Percentiles rank a stretch among this genome's conserved stretches.
phyloP scores from a whole-genome alignment of 2,329 filamentous ascomycete genomes.

The Talaromyces funiculosus region DNA sequence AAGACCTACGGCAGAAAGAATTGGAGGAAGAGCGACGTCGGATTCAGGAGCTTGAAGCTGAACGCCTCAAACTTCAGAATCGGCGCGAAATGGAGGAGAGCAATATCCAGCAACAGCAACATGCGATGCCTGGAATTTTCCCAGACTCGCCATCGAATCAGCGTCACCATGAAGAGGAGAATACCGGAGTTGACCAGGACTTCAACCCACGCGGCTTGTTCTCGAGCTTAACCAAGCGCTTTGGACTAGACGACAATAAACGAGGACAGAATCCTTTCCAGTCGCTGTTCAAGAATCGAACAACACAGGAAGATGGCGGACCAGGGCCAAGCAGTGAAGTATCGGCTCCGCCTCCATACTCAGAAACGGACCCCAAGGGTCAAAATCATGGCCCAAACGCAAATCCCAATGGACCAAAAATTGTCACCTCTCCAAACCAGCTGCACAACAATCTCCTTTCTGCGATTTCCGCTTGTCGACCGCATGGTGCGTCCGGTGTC shows the following conservation, averaged over 20 bases:
- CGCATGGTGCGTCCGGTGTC: constrained; percentile 67
- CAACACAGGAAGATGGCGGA: constrained; percentile 18
- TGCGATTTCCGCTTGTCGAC: constrained; percentile 70
- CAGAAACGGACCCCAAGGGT: constrained; percentile 27
- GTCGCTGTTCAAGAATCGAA: constrained; percentile 28
- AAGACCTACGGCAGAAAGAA: constrained; percentile 69
- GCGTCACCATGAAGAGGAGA: constrained; percentile 17
- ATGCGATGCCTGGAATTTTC: constrained; percentile 69
- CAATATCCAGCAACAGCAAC: constrained; percentile 29
- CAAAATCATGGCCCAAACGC: constrained; percentile 14
- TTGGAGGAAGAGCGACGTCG: constrained; percentile 66
- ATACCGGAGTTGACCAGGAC: constrained; percentile 24
- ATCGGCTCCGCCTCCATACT: constrained; percentile 38
- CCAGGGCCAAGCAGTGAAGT: constrained; percentile 14
- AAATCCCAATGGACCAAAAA: constrained; percentile 28
- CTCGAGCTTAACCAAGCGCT: constrained; percentile 59
- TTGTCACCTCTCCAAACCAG: constrained; percentile 35
- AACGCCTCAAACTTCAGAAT: constrained; percentile 41
- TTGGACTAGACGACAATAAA: constrained; percentile 56
- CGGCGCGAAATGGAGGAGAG: constrained; percentile 24
- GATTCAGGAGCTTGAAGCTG: constrained; percentile 56
- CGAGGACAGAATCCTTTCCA: constrained; percentile 16
- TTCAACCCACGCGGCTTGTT: constrained; percentile 56
- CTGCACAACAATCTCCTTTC: constrained; percentile 55
- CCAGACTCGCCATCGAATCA: constrained; percentile 56